Evolutionary conservation across 2,329 filamentous ascomycete genomes (phyloP).

Genomic region (Colletotrichum sp.): DNA sequence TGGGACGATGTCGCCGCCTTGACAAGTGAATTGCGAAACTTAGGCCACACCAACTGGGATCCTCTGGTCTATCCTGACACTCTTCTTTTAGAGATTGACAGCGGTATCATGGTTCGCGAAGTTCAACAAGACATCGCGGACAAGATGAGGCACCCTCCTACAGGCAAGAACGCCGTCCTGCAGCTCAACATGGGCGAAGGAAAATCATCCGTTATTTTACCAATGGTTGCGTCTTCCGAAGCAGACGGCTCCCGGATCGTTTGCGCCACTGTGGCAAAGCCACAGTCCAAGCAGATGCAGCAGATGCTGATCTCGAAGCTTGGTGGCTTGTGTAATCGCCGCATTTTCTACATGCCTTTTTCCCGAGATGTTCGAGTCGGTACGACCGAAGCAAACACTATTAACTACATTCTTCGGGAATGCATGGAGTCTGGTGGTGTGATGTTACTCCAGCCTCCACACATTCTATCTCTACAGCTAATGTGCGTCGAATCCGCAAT

Average conservation of each 20-base stretch:
- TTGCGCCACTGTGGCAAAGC: slow-evolving; percentile 65
- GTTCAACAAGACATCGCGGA: slow-evolving; percentile 63
- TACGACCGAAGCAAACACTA: slow-evolving; percentile 28
- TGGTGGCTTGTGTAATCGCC: slow-evolving; percentile 59
- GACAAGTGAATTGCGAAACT: slow-evolving; percentile 47
- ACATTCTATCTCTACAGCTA: slow-evolving; percentile 67
- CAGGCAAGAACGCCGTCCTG: slow-evolving; percentile 56
- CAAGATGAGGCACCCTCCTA: slow-evolving; percentile 54
- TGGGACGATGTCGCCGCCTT: too few relatives aligned
- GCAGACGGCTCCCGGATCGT: slow-evolving; percentile 57
- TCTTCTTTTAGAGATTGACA: slow-evolving; percentile 70
- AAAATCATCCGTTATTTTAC: slow-evolving; percentile 73
- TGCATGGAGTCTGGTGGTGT: slow-evolving; percentile 60
- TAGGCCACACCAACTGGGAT: slow-evolving; percentile 62
- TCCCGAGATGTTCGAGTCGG: slow-evolving; percentile 51
- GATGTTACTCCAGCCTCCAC: slow-evolving; percentile 67
- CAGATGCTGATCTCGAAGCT: slow-evolving; percentile 60
- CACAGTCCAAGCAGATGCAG: slow-evolving; percentile 65
- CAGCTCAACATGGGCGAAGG: slow-evolving; percentile 77
- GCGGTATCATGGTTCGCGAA: slow-evolving; percentile 62
- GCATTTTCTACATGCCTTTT: slow-evolving; percentile 64
- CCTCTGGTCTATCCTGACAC: slow-evolving; percentile 59
- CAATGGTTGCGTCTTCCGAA: slow-evolving; percentile 61
- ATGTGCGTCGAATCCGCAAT: slow-evolving; percentile 44
- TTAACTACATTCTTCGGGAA: slow-evolving; percentile 44